Percentiles rank a stretch among this genome's conserved stretches.
phyloP scores from a whole-genome alignment of 2,329 filamentous ascomycete genomes.

The Dothideomycetidae sp. region DNA sequence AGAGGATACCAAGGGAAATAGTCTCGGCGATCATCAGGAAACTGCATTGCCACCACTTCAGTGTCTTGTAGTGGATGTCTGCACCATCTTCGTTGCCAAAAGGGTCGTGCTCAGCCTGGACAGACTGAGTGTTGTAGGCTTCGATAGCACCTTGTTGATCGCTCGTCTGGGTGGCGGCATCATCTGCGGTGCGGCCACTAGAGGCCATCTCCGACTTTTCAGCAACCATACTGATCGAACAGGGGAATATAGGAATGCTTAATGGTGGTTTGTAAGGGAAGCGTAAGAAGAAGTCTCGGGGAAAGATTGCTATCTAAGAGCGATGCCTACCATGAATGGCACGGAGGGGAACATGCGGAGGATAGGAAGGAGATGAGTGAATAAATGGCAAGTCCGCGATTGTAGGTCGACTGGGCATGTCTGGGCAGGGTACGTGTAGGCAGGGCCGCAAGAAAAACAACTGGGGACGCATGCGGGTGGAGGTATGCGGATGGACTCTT shows the following conservation, averaged over 20 bases:
- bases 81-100: slow-evolving; percentile 12
- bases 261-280: too few species aligned
- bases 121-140: too few species aligned
- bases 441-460: too few species aligned
- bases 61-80: slow-evolving; percentile 24
- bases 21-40: slow-evolving; percentile 44
- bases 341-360: background rate
- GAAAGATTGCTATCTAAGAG: too few species aligned
- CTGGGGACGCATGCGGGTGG: background rate
- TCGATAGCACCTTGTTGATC: background rate
- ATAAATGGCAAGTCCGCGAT: background rate
- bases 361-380: background rate
- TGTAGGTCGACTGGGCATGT: background rate
- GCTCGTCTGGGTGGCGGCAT: slow-evolving; percentile 1
- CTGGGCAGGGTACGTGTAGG: background rate
- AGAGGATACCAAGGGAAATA: slow-evolving; percentile 42
- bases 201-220: slow-evolving; percentile 3
- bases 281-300: too few species aligned
- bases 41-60: slow-evolving; percentile 12
- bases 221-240: too few species aligned
- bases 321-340: too few species aligned
- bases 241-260: too few species aligned
- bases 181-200: slow-evolving; percentile 1
- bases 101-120: slow-evolving; percentile 8
- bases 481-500: background rate